A percentile compares a stretch with the other conserved stretches of the same genome.
Conservation (phyloP, 164 flowering plant genomes). For the Tinospora cordifolia region DNA sequence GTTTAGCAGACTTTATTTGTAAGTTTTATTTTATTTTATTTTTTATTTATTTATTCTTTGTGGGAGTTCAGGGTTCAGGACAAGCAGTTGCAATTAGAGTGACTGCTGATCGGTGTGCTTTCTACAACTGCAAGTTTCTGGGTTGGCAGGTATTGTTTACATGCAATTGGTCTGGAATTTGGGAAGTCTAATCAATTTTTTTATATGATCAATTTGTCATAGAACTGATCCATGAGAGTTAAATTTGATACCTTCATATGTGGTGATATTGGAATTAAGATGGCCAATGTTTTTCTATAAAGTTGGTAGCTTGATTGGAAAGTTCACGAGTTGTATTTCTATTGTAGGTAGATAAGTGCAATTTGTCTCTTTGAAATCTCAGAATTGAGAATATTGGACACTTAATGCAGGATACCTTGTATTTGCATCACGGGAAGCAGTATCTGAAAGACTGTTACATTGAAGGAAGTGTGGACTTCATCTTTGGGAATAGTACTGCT, state of each 20-base stretch:
- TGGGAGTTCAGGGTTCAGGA: constrained; percentile 84
- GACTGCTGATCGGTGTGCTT: constrained; percentile 91
- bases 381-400: not conserved
- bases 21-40: too few species aligned
- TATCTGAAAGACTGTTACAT: constrained; percentile 88
- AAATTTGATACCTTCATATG: not conserved
- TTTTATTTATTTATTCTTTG: not conserved
- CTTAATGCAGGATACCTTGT: constrained; percentile 75
- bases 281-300: not conserved
- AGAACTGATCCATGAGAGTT: too few species aligned
- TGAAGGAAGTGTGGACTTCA: constrained; percentile 97
- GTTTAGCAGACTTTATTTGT: too few species aligned
- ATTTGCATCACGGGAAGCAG: constrained; percentile 87
- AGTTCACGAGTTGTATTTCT: not conserved
- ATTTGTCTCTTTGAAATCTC: not conserved
- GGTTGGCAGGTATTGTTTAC: constrained; percentile 79
- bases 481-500: constrained; percentile 96
- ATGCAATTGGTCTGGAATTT: not conserved
- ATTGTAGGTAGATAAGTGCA: not conserved
- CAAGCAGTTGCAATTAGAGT: constrained; percentile 96
- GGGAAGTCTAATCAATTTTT: not conserved
- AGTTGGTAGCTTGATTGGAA: not conserved
- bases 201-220: not conserved
- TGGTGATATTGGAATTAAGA: not conserved
- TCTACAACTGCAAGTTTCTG: constrained; percentile 89